Evolutionary conservation across 2,329 filamentous ascomycete species (phyloP).

Genomic region (Alternaria sp.): DNA sequence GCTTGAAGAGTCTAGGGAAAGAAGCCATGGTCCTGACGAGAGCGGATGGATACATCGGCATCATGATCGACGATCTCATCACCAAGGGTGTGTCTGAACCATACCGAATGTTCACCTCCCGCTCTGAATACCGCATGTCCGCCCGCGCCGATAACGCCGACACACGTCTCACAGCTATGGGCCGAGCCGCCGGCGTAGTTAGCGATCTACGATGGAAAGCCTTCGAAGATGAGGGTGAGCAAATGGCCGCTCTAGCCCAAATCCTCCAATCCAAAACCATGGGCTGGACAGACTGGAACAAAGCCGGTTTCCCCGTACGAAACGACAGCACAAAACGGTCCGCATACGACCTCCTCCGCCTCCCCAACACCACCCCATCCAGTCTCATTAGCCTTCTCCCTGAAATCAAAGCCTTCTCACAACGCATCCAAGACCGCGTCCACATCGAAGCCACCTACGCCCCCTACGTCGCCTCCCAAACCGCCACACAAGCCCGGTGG

Average conservation of each 20-base stretch:
- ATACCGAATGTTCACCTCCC: conserved; percentile 97
- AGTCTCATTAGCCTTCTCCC: conserved; percentile 66
- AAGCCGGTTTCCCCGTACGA: conserved; percentile 72
- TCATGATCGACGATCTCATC: conserved; percentile 98
- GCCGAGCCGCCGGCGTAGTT: conserved; percentile 77
- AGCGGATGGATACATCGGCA: conserved; percentile 92
- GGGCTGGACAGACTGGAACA: conserved; percentile 70
- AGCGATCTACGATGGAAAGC: conserved; percentile 77
- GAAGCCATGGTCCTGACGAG: conserved; percentile 73
- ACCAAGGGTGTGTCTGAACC: conserved; percentile 97
- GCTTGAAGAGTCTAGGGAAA: conserved; percentile 74
- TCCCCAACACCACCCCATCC: conserved; percentile 61
- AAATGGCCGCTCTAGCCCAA: conserved; percentile 70
- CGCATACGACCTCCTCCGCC: conserved; percentile 80
- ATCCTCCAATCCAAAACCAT: conserved; percentile 66
- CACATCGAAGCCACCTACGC: conserved; percentile 84
- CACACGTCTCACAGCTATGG: conserved; percentile 79
- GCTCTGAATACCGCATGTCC: conserved; percentile 94
- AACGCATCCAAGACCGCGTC: conserved; percentile 71
- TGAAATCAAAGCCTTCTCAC: conserved; percentile 60
- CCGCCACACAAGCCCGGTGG: conserved; percentile 69
- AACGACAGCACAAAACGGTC: conserved; percentile 70
- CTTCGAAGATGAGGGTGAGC: conserved; percentile 69
- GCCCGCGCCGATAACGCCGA: conserved; percentile 95
- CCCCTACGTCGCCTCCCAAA: conserved; percentile 81